Evolutionary conservation across 192 early-diverging fungal species (phyloP).

Genomic region (Coemansia pectinata): DNA sequence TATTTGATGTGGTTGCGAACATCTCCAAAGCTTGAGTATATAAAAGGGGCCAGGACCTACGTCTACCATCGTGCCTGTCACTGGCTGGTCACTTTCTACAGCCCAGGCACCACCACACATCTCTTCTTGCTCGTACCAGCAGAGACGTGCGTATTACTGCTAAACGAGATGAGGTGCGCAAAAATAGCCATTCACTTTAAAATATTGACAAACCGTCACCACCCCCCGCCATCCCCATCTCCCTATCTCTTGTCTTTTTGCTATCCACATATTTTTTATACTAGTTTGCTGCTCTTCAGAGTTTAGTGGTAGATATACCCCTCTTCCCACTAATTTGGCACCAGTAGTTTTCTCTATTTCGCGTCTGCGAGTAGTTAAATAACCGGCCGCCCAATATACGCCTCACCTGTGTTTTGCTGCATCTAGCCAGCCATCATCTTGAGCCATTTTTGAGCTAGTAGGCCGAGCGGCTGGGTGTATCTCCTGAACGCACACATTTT

Average conservation of each 20-base stretch:
- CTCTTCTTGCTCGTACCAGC: neutral
- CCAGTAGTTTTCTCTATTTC: neutral
- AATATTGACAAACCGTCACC: too few species aligned
- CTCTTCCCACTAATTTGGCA: neutral
- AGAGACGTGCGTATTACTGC: neutral
- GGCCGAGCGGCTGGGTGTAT: neutral
- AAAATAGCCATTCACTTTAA: neutral
- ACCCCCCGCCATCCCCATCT: neutral
- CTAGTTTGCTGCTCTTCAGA: neutral
- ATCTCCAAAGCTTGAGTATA: neutral
- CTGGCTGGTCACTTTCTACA: neutral
- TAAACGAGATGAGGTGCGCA: neutral
- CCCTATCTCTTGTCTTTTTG: neutral
- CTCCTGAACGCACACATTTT: neutral
- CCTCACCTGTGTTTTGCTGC: slow-evolving; percentile 1
- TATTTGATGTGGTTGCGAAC: too few species aligned
- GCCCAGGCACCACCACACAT: neutral
- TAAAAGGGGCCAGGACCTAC: neutral
- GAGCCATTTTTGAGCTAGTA: neutral
- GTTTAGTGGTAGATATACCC: neutral
- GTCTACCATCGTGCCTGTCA: neutral
- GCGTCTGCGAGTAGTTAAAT: neutral
- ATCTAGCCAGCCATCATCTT: neutral
- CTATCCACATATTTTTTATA: neutral
- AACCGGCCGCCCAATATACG: neutral